Percentiles rank a stretch among this genome's conserved stretches.
Conservation (phyloP, 83 land plant genomes). For the Isoetes engelmannii region DNA sequence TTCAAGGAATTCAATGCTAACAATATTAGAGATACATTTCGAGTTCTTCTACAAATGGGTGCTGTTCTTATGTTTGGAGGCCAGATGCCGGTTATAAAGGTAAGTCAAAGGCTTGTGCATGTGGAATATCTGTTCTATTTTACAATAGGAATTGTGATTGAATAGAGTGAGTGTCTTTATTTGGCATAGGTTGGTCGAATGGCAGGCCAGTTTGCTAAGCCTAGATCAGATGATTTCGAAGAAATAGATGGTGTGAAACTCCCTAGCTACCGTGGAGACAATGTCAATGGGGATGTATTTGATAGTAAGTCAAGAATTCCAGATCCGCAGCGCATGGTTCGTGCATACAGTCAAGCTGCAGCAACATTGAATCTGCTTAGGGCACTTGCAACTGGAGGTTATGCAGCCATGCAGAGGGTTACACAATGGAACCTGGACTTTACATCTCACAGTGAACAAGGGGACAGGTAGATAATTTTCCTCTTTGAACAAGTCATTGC, state of each 20-base stretch:
- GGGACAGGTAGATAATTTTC: conserved; percentile 40
- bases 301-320: conserved; percentile 41
- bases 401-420: conserved; percentile 70
- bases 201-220: conserved; percentile 72
- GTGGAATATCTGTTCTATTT: not conserved
- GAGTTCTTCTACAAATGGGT: conserved; percentile 50
- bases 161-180: not conserved
- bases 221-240: conserved; percentile 50
- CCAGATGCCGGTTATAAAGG: conserved; percentile 52
- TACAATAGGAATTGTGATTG: too few species aligned
- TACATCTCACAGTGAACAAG: conserved; percentile 52
- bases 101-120: conserved; percentile 7
- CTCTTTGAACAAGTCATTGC: not conserved
- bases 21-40: conserved; percentile 57
- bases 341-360: conserved; percentile 61
- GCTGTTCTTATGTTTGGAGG: conserved; percentile 45
- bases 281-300: conserved; percentile 52
- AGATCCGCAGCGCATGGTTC: conserved; percentile 54
- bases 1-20: conserved; percentile 54
- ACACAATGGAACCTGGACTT: conserved; percentile 70
- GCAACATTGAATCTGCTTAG: conserved; percentile 65
- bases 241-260: conserved; percentile 46
- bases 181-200: conserved; percentile 52
- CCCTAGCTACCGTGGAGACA: conserved; percentile 63
- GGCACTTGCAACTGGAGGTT: conserved; percentile 71